Evolutionary conservation across 108 stramenopile genomes (phyloP).

Genomic region (Discostella stelligeroides): DNA sequence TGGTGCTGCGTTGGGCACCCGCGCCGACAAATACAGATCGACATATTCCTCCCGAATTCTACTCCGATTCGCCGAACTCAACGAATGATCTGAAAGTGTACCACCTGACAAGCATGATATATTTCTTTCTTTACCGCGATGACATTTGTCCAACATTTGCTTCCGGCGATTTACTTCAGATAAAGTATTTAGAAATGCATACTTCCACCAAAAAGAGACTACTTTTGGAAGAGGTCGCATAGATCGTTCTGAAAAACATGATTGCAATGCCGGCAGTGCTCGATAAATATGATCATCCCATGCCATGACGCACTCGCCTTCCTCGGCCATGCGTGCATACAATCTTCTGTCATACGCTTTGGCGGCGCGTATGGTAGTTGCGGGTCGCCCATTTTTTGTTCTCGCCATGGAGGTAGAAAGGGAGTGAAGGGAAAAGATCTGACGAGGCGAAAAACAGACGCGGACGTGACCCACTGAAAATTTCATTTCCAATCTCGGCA

Average conservation of each 20-base stretch:
- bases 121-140: neutral
- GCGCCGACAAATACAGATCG: conserved; percentile 53
- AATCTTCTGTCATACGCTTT: conserved; percentile 11
- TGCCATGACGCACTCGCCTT: conserved; percentile 32
- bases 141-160: conserved; percentile 26
- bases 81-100: conserved; percentile 26
- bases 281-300: conserved; percentile 32
- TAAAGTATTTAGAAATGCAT: conserved; percentile 50
- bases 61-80: conserved; percentile 54
- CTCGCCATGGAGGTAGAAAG: conserved; percentile 52
- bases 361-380: conserved; percentile 53
- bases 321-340: conserved; percentile 23
- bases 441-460: conserved; percentile 57
- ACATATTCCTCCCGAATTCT: conserved; percentile 69
- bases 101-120: conserved; percentile 41
- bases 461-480: conserved; percentile 58
- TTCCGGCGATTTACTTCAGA: conserved; percentile 62
- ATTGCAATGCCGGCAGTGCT: conserved; percentile 32
- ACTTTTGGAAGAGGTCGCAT: conserved; percentile 32
- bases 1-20: conserved; percentile 9
- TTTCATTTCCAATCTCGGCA: conserved; percentile 31
- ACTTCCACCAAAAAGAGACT: conserved; percentile 71
- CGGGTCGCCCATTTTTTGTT: conserved; percentile 69
- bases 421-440: conserved; percentile 59
- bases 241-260: conserved; percentile 10